Base-by-base conservation (phyloP, 306 rosid genomes). In the Glycyrrhiza uralensis region DNA sequence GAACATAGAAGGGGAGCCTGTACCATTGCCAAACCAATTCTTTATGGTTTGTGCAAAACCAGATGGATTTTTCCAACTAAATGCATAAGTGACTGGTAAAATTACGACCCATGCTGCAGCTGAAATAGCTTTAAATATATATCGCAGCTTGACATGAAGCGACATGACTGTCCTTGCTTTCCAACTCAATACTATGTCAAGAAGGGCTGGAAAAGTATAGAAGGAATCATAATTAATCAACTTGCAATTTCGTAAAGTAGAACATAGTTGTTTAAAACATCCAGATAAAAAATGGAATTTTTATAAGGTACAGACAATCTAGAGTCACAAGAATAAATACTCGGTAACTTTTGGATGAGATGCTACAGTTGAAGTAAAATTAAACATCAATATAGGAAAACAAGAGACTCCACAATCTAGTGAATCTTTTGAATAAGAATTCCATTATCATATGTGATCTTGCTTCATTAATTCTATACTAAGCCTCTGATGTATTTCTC, bases 151-250 rank as follows among this genome's bases (percentile, higher is more conserved):
- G 84, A 87, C 93, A 85, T 76, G 77, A 63, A 30, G 28, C 6
- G 98, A 83, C 97, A 94, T 91, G 84, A 85, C 83, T 66, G 65
- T 83, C 88, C 96, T 80, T 54, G 98, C 95, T 79, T 89, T 91
- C 98, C 98, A 94, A 82, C 88, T 87, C 41, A 94, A 82, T 64
- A 89, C 52, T 66, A 94, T 42, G 87, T 94, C 98, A 65, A 91
- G 88, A 81, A 87, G 58, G 45, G 95, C 98, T 94, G 90, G 69
- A 77, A 82, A 76, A 75, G 32, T 42, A 71, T 18, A 64, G 1
- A 71, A 78, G 38, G 67, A 55, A 85, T 18, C 33, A 69, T 49
- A 74, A 62, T 56, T 72, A 74, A 56, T 63, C 73, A 67, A 66
- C 66, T 30, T 6, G 20, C 50, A 76, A 65, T 46, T 33, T 73